Evolutionary conservation across 306 rosid genomes (phyloP).

Genomic region (Pachyrhizus erosus): DNA sequence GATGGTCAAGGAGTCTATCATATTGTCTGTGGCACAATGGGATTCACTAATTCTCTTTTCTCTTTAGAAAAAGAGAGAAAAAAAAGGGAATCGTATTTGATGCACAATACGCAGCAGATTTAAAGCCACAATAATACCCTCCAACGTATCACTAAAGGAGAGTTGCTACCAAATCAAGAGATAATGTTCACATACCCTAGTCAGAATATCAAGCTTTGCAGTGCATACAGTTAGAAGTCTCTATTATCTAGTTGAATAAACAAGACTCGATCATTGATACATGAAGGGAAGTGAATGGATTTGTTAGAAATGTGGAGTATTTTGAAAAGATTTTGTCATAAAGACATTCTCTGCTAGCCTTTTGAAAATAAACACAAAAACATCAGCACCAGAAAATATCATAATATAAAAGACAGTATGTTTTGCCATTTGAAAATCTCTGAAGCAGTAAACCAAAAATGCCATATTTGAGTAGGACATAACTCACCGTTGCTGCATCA

Average conservation of each 20-base stretch:
- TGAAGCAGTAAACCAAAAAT: neutral
- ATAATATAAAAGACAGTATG: neutral
- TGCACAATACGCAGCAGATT: neutral
- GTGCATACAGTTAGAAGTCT: neutral
- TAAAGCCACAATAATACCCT: neutral
- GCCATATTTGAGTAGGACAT: constrained; percentile 32
- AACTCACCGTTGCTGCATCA: constrained; percentile 85
- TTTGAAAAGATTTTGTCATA: neutral
- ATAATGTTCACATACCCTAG: constrained; percentile 6
- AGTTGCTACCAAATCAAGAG: neutral
- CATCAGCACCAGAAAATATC: constrained; percentile 15
- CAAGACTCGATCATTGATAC: constrained; percentile 15
- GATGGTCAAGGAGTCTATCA: constrained; percentile 5
- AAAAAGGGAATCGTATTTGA: neutral
- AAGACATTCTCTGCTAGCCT: neutral
- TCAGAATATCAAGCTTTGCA: constrained; percentile 1
- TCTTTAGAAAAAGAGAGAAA: neutral
- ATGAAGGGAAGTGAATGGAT: neutral
- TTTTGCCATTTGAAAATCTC: neutral
- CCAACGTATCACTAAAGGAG: neutral
- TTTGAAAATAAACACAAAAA: constrained; percentile 10
- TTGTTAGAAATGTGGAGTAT: neutral
- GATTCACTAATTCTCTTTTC: neutral
- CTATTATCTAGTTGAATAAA: constrained; percentile 14
- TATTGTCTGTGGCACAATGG: neutral